Conservation (phyloP, 768 basidiomycete genomes). For the Neoboletus magnificus region DNA sequence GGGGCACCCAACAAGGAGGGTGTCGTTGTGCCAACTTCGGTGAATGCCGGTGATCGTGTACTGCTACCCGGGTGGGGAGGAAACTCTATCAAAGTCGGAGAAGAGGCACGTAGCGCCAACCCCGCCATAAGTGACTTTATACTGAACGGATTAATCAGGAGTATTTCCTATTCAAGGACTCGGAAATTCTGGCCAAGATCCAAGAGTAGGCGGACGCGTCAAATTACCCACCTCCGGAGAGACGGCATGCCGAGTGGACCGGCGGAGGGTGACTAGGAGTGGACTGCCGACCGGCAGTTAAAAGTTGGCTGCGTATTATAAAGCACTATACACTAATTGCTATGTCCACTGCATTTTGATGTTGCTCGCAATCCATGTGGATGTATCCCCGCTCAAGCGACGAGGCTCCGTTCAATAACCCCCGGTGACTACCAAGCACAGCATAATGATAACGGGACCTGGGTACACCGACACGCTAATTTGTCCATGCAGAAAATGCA, state of each 20-base stretch:
- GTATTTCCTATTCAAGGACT: constrained; percentile 91
- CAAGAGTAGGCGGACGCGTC: constrained; percentile 59
- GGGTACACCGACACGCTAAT: background rate
- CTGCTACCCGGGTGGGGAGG: constrained; percentile 97
- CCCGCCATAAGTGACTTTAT: background rate
- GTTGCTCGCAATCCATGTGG: constrained; percentile 20
- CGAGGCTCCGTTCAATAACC: background rate
- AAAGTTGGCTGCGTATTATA: constrained; percentile 11
- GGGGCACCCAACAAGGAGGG: constrained; percentile 92
- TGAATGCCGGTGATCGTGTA: constrained; percentile 89
- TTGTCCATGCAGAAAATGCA: background rate
- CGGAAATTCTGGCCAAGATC: constrained; percentile 95
- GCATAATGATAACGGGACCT: background rate
- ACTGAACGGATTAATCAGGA: constrained; percentile 52
- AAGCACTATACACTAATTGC: constrained; percentile 18
- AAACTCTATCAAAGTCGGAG: constrained; percentile 92
- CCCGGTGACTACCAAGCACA: background rate
- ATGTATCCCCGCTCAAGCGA: constrained; percentile 30
- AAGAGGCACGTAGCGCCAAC: constrained; percentile 63
- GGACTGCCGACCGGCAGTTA: background rate
- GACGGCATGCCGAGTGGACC: background rate
- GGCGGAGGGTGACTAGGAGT: background rate
- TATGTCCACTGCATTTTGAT: constrained; percentile 22
- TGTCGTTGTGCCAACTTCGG: constrained; percentile 62
- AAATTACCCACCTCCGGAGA: background rate